Percentiles rank a stretch among this genome's conserved stretches.
phyloP scores from a whole-genome alignment of 495 filamentous ascomycete species.

The Parachaetomium inaequale region DNA sequence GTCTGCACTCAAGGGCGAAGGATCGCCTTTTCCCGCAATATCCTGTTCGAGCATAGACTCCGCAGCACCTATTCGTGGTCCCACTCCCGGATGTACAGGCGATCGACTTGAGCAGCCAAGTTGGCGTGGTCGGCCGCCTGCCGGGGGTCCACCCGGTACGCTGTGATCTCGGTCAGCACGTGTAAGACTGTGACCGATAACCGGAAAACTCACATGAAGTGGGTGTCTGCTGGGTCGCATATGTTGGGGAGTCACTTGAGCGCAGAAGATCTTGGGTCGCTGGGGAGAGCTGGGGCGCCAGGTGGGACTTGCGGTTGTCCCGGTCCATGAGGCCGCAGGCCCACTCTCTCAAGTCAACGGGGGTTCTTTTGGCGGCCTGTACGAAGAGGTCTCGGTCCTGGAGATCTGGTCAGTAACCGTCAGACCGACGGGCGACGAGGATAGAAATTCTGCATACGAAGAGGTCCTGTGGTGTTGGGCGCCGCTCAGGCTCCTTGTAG shows the following conservation, averaged over 20 bases:
- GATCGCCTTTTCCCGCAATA: neutral
- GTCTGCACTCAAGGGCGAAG: neutral
- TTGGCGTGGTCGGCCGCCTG: conserved; percentile 41
- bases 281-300: conserved; percentile 63
- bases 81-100: conserved; percentile 49
- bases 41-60: conserved; percentile 19
- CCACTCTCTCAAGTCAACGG: conserved; percentile 86
- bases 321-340: conserved; percentile 85
- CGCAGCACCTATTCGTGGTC: conserved; percentile 41
- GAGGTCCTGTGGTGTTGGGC: conserved; percentile 88
- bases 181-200: conserved; percentile 44
- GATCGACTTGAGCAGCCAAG: conserved; percentile 43
- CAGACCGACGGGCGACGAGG: neutral
- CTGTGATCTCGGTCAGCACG: conserved; percentile 39
- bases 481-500: conserved; percentile 77
- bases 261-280: conserved; percentile 56
- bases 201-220: conserved; percentile 66
- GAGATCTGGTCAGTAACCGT: conserved; percentile 20
- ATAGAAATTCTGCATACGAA: conserved; percentile 51
- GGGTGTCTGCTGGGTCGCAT: conserved; percentile 46
- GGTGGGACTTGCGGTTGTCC: conserved; percentile 87
- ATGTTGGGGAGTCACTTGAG: conserved; percentile 49
- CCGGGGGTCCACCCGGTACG: conserved; percentile 41
- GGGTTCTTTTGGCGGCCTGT: conserved; percentile 91
- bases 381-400: conserved; percentile 89